These are phyloP conservation scores for Schizothecium vesticola DNA, from an alignment of 495 filamentous ascomycete species.

Conservation along the genomic window DNA sequence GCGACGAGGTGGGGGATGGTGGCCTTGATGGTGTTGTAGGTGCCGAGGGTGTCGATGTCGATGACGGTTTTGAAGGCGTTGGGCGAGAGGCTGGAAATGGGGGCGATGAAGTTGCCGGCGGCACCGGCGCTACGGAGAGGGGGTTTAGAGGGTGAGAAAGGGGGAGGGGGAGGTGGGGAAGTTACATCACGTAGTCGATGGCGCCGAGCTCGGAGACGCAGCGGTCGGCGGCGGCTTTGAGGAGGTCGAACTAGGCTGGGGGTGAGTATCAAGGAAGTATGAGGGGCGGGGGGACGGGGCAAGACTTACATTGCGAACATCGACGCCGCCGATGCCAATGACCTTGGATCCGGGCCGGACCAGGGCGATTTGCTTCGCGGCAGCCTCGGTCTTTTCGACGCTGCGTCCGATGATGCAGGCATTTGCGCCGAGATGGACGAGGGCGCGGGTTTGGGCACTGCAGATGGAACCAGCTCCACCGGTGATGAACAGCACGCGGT, in stretches of 20 bases:
- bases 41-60: slow-evolving; percentile 91
- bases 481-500: slow-evolving; percentile 92
- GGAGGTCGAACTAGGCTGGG: slow-evolving; percentile 47
- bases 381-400: slow-evolving; percentile 77
- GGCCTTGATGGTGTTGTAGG: slow-evolving; percentile 92
- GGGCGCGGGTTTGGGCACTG: slow-evolving; percentile 82
- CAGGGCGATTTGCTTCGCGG: slow-evolving; percentile 74
- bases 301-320: slow-evolving; percentile 59
- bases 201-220: slow-evolving; percentile 76
- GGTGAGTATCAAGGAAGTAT: slow-evolving; percentile 7
- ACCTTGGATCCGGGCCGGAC: slow-evolving; percentile 73
- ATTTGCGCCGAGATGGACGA: slow-evolving; percentile 87
- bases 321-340: slow-evolving; percentile 75
- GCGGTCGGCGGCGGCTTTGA: slow-evolving; percentile 67
- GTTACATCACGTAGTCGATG: slow-evolving; percentile 90
- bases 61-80: slow-evolving; percentile 96
- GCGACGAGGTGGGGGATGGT: slow-evolving; percentile 70
- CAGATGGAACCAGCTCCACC: slow-evolving; percentile 93
- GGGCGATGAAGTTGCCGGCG: slow-evolving; percentile 92
- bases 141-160: slow-evolving; percentile 10
- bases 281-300: neutral
- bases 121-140: slow-evolving; percentile 66
- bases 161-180: neutral
- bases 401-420: slow-evolving; percentile 92
- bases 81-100: slow-evolving; percentile 69